phyloP scores from a whole-genome alignment of 495 filamentous ascomycete genomes.

The Letharia columbiana region DNA sequence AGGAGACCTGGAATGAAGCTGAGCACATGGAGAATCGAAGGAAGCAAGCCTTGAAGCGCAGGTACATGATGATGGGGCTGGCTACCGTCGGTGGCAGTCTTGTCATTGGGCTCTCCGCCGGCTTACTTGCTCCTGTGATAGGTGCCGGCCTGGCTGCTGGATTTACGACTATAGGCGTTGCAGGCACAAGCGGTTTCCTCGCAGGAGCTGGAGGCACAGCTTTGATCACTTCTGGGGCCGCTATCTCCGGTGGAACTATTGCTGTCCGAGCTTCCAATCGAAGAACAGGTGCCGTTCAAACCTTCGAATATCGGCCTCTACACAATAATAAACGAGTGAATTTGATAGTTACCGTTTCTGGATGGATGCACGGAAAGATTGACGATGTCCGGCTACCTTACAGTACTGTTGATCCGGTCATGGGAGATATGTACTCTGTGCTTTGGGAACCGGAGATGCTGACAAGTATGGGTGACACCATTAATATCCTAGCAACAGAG shows the following conservation, averaged over 20 bases:
- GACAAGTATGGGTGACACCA: constrained; percentile 91
- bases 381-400: constrained; percentile 94
- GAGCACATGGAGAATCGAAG: constrained; percentile 85
- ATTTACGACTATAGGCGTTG: constrained; percentile 88
- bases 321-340: constrained; percentile 98
- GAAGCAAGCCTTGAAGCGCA: constrained; percentile 68
- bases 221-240: constrained; percentile 82
- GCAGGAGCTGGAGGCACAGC: constrained; percentile 89
- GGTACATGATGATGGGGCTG: constrained; percentile 91
- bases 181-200: constrained; percentile 80
- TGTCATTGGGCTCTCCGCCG: constrained; percentile 92
- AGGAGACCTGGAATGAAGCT: constrained; percentile 95
- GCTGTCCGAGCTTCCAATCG: constrained; percentile 76
- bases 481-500: constrained; percentile 95
- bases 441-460: constrained; percentile 99
- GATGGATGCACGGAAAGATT: constrained; percentile 97
- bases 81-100: constrained; percentile 93
- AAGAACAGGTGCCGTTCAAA: constrained; percentile 81
- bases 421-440: constrained; percentile 97
- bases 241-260: constrained; percentile 77
- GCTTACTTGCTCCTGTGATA: constrained; percentile 86
- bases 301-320: constrained; percentile 92
- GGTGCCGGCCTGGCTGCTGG: constrained; percentile 90
- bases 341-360: constrained; percentile 88
- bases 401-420: constrained; percentile 91